A percentile compares a stretch with the other conserved stretches of the same genome.
phyloP scores from a whole-genome alignment of 75 land plant species.

The Sequoiadendron giganteum region DNA sequence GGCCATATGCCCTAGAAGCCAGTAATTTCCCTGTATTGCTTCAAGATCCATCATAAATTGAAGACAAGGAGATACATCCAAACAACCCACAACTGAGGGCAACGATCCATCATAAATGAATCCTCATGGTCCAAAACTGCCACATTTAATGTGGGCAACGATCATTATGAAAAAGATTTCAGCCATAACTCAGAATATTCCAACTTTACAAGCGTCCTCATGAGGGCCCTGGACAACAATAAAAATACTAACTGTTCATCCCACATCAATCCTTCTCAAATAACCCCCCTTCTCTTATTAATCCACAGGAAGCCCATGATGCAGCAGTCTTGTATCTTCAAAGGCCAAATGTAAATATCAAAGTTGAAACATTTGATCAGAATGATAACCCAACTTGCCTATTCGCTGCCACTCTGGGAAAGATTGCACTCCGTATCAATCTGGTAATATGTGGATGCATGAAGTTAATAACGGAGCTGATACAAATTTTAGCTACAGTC shows the following conservation, averaged over 20 bases:
- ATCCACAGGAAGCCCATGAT: background rate
- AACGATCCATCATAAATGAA: too few relatives aligned
- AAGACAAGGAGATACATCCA: too few relatives aligned
- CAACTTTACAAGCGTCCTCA: background rate
- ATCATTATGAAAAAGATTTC: background rate
- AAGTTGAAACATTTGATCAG: background rate
- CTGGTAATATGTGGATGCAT: background rate
- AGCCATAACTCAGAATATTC: constrained; percentile 2
- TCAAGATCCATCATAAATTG: background rate
- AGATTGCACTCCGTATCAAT: background rate
- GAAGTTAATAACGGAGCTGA: background rate
- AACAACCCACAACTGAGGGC: too few relatives aligned
- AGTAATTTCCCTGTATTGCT: background rate
- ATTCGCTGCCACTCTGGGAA: constrained; percentile 9
- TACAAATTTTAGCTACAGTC: background rate
- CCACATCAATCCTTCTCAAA: background rate
- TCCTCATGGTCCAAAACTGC: background rate
- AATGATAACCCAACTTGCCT: constrained; percentile 5
- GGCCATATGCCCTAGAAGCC: constrained; percentile 8
- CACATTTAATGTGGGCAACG: background rate
- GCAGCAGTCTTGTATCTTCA: background rate
- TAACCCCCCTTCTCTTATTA: background rate
- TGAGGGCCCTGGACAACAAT: constrained; percentile 1
- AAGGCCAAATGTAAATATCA: background rate
- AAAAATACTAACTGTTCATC: background rate